Percentiles rank a stretch among this genome's conserved stretches.
These are phyloP conservation scores for Oryza coarctata DNA, from an alignment of 176 grass and related monocot species.

Conservation along the genomic window DNA sequence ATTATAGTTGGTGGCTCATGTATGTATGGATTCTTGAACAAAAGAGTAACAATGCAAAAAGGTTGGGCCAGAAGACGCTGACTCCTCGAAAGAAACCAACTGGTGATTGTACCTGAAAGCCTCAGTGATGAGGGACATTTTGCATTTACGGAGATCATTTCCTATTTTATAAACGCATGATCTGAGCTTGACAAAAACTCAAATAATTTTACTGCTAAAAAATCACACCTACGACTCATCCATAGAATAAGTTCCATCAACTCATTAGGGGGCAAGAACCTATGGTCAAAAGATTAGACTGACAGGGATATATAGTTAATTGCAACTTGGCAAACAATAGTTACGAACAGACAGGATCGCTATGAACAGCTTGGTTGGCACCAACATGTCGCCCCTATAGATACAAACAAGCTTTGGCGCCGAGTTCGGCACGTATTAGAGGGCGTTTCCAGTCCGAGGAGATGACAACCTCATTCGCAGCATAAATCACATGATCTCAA, in stretches of 20 bases:
- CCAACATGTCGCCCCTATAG: not conserved
- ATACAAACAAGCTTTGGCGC: not conserved
- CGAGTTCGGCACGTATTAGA: not conserved
- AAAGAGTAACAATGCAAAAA: constrained; percentile 1
- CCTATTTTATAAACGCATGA: not conserved
- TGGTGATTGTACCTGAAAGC: not conserved
- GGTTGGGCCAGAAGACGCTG: not conserved
- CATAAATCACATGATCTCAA: not conserved
- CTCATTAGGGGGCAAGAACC: not conserved
- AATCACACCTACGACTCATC: not conserved
- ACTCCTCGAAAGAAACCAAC: not conserved
- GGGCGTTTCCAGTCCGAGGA: not conserved
- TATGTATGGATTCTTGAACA: constrained; percentile 1
- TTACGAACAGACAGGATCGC: not conserved
- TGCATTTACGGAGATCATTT: not conserved
- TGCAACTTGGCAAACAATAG: not conserved
- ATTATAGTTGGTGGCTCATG: constrained; percentile 13
- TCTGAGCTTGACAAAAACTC: not conserved
- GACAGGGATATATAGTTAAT: not conserved
- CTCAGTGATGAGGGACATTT: not conserved
- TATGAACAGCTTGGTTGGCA: not conserved
- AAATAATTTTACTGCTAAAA: not conserved
- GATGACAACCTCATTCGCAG: not conserved
- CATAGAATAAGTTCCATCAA: not conserved
- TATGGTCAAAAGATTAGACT: not conserved